Percentiles rank a stretch among this genome's conserved stretches.
Evolutionary conservation across 768 basidiomycete species (phyloP).

Genomic region (Termitomyces sp.): DNA sequence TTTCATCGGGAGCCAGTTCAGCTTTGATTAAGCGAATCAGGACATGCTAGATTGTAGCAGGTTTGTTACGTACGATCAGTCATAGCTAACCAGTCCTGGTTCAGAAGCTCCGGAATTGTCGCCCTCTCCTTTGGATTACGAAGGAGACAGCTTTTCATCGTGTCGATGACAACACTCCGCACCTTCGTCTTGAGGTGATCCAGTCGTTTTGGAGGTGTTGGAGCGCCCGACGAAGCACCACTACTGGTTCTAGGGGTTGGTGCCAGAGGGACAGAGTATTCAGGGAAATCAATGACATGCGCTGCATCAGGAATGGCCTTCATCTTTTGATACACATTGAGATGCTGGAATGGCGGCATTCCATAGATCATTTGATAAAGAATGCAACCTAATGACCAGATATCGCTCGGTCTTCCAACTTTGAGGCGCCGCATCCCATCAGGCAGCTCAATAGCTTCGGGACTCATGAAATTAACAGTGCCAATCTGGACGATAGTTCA

Average conservation of each 20-base stretch:
- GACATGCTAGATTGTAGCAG: not conserved
- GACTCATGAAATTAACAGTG: slow-evolving; percentile 98
- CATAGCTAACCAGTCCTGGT: slow-evolving; percentile 74
- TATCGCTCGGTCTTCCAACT: slow-evolving; percentile 93
- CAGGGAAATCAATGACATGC: slow-evolving; percentile 80
- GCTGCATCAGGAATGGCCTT: slow-evolving; percentile 81
- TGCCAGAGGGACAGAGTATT: slow-evolving; percentile 51
- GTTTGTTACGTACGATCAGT: slow-evolving; percentile 42
- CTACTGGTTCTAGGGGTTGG: slow-evolving; percentile 28
- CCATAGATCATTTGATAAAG: slow-evolving; percentile 99
- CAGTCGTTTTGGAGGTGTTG: slow-evolving; percentile 48
- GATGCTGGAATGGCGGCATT: slow-evolving; percentile 83
- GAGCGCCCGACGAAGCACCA: slow-evolving; percentile 19
- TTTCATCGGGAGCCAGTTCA: slow-evolving; percentile 45
- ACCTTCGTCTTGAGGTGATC: slow-evolving; percentile 72
- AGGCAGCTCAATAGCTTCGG: slow-evolving; percentile 88
- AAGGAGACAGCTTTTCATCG: slow-evolving; percentile 77
- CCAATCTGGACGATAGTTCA: slow-evolving; percentile 57
- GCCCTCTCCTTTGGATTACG: slow-evolving; percentile 79
- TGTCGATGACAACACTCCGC: slow-evolving; percentile 66
- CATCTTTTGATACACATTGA: slow-evolving; percentile 86
- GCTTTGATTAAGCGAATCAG: slow-evolving; percentile 12
- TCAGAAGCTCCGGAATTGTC: slow-evolving; percentile 83
- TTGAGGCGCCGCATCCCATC: slow-evolving; percentile 87
- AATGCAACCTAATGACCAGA: slow-evolving; percentile 98